phyloP scores from a whole-genome alignment of 108 stramenopile genomes.

The Aureococcus anophagefferens region DNA sequence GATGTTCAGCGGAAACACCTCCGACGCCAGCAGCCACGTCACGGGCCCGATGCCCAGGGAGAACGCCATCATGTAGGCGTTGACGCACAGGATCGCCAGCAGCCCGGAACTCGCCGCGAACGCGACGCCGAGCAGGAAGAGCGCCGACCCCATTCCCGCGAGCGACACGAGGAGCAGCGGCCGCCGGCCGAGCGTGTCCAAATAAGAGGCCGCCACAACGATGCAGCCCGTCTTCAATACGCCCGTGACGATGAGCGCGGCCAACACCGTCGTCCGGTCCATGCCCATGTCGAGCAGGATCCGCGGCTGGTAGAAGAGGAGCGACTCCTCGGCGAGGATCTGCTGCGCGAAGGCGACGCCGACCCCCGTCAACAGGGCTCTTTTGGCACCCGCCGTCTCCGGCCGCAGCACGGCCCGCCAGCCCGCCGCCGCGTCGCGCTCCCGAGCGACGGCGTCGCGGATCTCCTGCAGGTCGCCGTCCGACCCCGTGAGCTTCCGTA shows the following conservation, averaged over 20 bases:
- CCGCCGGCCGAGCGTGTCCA: conserved; percentile 59
- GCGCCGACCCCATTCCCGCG: neutral
- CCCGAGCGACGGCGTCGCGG: conserved; percentile 51
- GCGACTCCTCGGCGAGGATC: conserved; percentile 69
- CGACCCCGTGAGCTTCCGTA: neutral
- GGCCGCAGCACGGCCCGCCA: conserved; percentile 53
- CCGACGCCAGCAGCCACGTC: conserved; percentile 8
- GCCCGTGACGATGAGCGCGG: conserved; percentile 51
- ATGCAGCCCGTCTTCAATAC: conserved; percentile 54
- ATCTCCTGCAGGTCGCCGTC: conserved; percentile 57
- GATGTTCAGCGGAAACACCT: neutral
- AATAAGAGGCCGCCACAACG: conserved; percentile 48
- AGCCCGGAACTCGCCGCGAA: neutral
- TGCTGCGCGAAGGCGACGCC: conserved; percentile 68
- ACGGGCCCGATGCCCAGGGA: conserved; percentile 8
- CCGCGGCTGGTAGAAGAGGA: conserved; percentile 69
- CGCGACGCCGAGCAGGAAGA: neutral
- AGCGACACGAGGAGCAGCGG: conserved; percentile 53
- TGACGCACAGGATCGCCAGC: neutral
- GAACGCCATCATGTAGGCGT: neutral
- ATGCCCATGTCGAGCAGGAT: conserved; percentile 61
- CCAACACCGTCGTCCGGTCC: conserved; percentile 29
- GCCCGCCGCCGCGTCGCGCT: conserved; percentile 53
- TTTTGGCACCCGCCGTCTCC: conserved; percentile 47
- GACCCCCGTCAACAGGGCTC: conserved; percentile 69